Base-by-base conservation (phyloP, 352 stramenopile genomes). In the Phytophthora megakarya region DNA sequence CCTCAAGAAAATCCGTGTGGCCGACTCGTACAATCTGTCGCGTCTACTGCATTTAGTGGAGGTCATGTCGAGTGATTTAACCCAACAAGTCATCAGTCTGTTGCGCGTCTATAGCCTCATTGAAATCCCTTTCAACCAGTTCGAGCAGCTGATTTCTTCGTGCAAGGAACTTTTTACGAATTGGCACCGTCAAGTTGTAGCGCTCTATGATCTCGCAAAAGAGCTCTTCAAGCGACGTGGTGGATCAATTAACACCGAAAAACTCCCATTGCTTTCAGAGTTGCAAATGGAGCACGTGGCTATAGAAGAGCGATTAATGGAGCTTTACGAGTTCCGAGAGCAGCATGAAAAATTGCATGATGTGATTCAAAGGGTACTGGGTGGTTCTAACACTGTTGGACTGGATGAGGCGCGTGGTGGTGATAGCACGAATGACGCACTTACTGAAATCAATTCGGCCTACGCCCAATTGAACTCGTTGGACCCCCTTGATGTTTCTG, bases 271-370 rank as follows among this genome's bases (percentile, higher is more conserved):
- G 42, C 66, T 96, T 5, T 88, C 81, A 1, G 88, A 95, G 68
- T 65, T 96, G 39, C 83, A 92, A 43, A 91, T 97, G 70, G 88
- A 96, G 60, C 85, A 97, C 50, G 73, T 73, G 1, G 78, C 81
- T 5, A 84, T 98, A 39, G 86, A 97, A 73, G 86, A 97, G 42
- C 81, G 93, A 11, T 61, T 98, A 32, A 44, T 88, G 12, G 88
- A 97, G 51, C 63, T 98, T 3, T 67, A 92, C 39, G 88, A 95
- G 28, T 98, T 98, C 59, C 81, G 93, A 43, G 81, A 93, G 48
- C 79, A 97, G 63, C 95, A 98, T 53, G 81, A 98, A 37, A 96
- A 94, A 45, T 70, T 98, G 18, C 76, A 85, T 19, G 81, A 89
- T 48, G 90, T 97, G 58, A 92, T 98, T 33, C 76, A 90, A 26